phyloP scores from a whole-genome alignment of 306 rosid genomes.

The Prinsepia uniflora region DNA sequence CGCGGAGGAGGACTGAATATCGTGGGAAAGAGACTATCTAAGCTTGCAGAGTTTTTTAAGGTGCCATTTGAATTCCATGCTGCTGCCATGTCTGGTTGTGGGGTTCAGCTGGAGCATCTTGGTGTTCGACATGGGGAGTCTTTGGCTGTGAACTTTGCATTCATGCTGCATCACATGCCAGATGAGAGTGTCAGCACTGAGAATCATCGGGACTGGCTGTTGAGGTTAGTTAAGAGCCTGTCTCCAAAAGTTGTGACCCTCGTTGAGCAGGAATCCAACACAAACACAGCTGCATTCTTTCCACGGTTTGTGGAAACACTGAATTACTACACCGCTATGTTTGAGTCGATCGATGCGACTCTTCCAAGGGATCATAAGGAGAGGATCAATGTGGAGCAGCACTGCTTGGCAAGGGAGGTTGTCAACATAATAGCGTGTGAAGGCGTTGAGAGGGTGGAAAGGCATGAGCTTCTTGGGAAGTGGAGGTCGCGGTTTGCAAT shows the following conservation, averaged over 20 bases:
- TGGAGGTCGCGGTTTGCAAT: conserved; percentile 77
- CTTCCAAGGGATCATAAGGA: conserved; percentile 72
- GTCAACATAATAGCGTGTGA: conserved; percentile 96
- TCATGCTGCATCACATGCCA: conserved; percentile 89
- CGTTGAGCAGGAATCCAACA: conserved; percentile 95
- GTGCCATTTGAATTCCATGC: conserved; percentile 88
- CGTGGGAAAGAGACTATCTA: conserved; percentile 68
- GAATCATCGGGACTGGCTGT: conserved; percentile 73
- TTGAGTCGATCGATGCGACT: conserved; percentile 84
- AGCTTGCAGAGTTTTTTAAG: conserved; percentile 60
- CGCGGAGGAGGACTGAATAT: conserved; percentile 83
- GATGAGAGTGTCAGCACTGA: conserved; percentile 92
- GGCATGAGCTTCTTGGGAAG: conserved; percentile 86
- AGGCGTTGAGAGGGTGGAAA: conserved; percentile 84
- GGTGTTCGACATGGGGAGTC: conserved; percentile 64
- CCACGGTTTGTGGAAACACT: conserved; percentile 77
- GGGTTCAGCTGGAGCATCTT: conserved; percentile 57
- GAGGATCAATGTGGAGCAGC: conserved; percentile 90
- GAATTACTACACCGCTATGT: conserved; percentile 79
- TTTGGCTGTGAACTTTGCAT: conserved; percentile 85
- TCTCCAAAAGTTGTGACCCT: conserved; percentile 92
- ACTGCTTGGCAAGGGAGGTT: conserved; percentile 86
- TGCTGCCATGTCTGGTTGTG: conserved; percentile 68
- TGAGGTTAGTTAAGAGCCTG: conserved; percentile 78
- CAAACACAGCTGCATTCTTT: conserved; percentile 75